phyloP scores from a whole-genome alignment of 2,329 filamentous ascomycete species.

The Cladosporium phlei region DNA sequence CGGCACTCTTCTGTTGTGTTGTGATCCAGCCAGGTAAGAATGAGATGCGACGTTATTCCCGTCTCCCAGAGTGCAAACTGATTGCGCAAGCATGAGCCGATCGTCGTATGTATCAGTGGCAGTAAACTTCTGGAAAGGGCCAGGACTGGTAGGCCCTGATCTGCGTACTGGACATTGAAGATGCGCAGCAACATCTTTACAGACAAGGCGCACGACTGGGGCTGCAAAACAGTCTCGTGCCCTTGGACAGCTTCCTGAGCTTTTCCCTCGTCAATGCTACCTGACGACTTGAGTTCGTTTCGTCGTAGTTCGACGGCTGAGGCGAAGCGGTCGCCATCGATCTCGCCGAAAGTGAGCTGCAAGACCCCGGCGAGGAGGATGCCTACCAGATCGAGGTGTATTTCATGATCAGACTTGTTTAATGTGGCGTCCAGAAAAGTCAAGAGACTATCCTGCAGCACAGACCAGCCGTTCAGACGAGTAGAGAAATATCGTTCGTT shows the following conservation, averaged over 20 bases:
- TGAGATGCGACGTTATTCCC: constrained; percentile 6
- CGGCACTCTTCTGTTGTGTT: background rate
- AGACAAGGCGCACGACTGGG: constrained; percentile 9
- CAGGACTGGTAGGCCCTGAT: background rate
- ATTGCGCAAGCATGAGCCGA: constrained; percentile 18
- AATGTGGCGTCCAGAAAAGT: background rate
- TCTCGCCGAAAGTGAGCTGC: constrained; percentile 7
- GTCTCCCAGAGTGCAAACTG: constrained; percentile 24
- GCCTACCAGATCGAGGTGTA: background rate
- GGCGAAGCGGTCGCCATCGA: constrained; percentile 1
- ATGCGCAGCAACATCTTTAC: constrained; percentile 12
- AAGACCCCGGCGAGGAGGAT: background rate
- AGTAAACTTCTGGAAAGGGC: background rate
- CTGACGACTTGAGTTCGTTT: background rate
- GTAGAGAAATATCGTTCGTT: constrained; percentile 84
- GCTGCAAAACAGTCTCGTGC: constrained; percentile 7
- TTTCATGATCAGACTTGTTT: background rate
- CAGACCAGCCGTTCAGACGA: constrained; percentile 66
- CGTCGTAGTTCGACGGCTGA: background rate
- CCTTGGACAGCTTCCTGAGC: background rate
- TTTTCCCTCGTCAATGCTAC: background rate
- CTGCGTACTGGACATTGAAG: background rate
- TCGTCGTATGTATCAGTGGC: background rate
- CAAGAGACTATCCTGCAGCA: background rate
- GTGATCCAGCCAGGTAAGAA: constrained; percentile 4